Conservation (phyloP, 1,284 basidiomycete species). For the Malassezia slooffiae region DNA sequence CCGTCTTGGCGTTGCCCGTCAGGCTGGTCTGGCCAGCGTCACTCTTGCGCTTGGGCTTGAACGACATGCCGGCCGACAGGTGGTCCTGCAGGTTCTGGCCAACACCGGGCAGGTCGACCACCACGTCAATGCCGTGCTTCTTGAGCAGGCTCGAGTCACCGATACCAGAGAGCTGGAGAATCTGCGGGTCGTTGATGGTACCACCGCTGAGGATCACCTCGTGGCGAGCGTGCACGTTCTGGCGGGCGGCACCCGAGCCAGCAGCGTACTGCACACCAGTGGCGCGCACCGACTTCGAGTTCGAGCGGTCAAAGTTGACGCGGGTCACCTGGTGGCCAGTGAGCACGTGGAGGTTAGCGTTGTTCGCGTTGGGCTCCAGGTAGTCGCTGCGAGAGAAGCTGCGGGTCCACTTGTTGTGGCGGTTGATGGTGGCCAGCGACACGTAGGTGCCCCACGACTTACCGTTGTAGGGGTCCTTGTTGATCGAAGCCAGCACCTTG, state of each 20-base stretch:
- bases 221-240: constrained; percentile 27
- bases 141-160: constrained; percentile 49
- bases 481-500: constrained; percentile 11
- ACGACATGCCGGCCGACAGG: constrained; percentile 21
- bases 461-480: constrained; percentile 24
- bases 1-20: constrained; percentile 19
- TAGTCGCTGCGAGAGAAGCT: constrained; percentile 33
- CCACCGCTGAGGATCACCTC: constrained; percentile 40
- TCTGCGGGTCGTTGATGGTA: constrained; percentile 49
- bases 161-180: constrained; percentile 53
- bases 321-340: constrained; percentile 30
- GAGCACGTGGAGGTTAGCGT: constrained; percentile 34
- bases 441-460: constrained; percentile 31
- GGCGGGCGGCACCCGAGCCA: constrained; percentile 9
- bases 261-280: constrained; percentile 29
- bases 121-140: constrained; percentile 47
- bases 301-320: constrained; percentile 19
- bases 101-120: constrained; percentile 51
- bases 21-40: constrained; percentile 7
- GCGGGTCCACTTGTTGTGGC: constrained; percentile 21
- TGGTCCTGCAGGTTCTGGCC: constrained; percentile 55
- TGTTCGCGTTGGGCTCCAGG: constrained; percentile 23
- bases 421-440: constrained; percentile 26
- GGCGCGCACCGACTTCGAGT: constrained; percentile 13
- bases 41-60: constrained; percentile 14